Conservation (phyloP, 2,329 filamentous ascomycete species). For the Ophiostoma himal-ulmi region DNA sequence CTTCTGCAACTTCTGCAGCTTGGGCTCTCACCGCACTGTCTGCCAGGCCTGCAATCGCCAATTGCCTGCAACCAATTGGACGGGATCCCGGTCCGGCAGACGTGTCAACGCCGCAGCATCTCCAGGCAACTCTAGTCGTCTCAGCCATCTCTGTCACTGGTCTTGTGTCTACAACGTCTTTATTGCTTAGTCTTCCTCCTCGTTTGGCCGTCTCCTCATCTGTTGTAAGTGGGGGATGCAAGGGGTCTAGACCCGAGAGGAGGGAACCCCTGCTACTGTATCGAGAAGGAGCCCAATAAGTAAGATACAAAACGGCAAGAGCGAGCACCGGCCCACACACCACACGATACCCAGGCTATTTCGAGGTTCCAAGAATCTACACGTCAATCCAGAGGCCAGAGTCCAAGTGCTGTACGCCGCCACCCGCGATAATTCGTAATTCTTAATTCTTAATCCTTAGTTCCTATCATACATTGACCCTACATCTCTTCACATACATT, state of each 20-base stretch:
- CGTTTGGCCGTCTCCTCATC: background rate
- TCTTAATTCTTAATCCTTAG: background rate
- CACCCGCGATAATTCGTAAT: background rate
- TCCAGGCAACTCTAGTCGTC: background rate
- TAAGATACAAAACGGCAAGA: background rate
- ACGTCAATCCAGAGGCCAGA: background rate
- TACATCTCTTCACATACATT: background rate
- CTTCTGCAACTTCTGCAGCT: background rate
- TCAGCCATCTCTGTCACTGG: background rate
- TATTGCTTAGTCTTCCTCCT: background rate
- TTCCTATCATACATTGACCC: background rate
- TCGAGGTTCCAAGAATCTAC: background rate
- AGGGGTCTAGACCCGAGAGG: slow-evolving; percentile 1
- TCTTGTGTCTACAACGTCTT: background rate
- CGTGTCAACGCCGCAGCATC: background rate
- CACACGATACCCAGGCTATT: background rate
- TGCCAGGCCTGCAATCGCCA: background rate
- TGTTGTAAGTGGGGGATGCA: background rate
- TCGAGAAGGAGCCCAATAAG: background rate
- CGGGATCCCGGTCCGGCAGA: background rate
- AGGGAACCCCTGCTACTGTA: background rate
- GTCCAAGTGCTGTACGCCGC: background rate
- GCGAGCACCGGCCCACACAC: background rate
- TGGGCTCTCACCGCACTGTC: slow-evolving; percentile 5
- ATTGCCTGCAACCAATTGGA: background rate